Evolutionary conservation across 2,329 filamentous ascomycete genomes (phyloP).

Genomic region (Ophiostoma quercus): DNA sequence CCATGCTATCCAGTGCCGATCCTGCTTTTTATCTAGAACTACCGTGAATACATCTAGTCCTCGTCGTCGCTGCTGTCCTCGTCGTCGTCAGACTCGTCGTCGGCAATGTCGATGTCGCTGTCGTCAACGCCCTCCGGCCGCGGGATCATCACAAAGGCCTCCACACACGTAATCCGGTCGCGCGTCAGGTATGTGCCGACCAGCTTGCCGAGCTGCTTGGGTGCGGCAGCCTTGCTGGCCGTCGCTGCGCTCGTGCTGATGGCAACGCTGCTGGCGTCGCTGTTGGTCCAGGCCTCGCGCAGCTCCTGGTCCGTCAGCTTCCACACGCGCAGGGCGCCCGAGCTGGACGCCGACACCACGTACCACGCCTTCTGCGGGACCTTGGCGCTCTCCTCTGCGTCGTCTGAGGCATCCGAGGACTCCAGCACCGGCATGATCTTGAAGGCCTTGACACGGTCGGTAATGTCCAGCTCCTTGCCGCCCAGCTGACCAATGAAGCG

Average conservation of each 20-base stretch:
- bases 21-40: neutral
- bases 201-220: constrained; percentile 53
- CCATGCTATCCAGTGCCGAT: constrained; percentile 7
- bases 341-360: constrained; percentile 72
- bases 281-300: constrained; percentile 23
- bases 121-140: constrained; percentile 56
- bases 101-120: constrained; percentile 40
- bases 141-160: constrained; percentile 78
- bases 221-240: constrained; percentile 29
- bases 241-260: constrained; percentile 29
- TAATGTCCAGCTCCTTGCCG: constrained; percentile 62
- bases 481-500: constrained; percentile 72
- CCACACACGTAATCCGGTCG: constrained; percentile 83
- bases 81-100: constrained; percentile 35
- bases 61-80: neutral
- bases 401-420: neutral
- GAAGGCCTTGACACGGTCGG: constrained; percentile 83
- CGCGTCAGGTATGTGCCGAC: constrained; percentile 77
- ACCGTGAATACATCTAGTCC: neutral
- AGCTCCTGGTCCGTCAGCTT: constrained; percentile 47
- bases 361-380: constrained; percentile 39
- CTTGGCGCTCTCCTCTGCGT: constrained; percentile 24
- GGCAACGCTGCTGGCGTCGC: neutral
- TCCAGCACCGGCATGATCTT: constrained; percentile 50
- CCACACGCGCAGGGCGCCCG: constrained; percentile 81